These are phyloP conservation scores for Pilatotrama ljubarskyi DNA, from an alignment of 768 basidiomycete species.

Conservation along the genomic window DNA sequence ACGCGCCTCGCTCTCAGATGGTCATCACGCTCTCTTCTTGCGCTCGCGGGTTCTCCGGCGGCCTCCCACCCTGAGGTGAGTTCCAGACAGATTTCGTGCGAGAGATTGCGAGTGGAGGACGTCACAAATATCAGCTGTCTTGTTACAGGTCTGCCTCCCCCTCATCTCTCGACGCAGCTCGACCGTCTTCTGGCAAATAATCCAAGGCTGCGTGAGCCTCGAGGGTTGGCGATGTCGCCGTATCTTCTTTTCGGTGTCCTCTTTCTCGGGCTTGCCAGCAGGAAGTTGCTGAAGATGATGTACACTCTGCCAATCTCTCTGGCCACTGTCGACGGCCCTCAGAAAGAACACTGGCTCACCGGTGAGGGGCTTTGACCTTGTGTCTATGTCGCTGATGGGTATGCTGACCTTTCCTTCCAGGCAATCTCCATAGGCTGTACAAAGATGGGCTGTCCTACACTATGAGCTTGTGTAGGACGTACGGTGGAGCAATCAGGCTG, in stretches of 20 bases:
- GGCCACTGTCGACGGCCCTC: slow-evolving; percentile 30
- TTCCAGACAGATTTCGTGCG: no score
- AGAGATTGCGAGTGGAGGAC: no score
- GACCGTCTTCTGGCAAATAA: no score
- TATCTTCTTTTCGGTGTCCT: neutral
- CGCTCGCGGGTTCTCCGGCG: no score
- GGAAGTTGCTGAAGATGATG: neutral
- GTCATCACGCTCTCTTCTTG: no score
- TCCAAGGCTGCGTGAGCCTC: no score
- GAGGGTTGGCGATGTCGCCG: no score
- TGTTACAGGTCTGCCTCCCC: no score
- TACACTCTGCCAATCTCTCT: neutral
- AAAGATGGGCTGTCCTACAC: slow-evolving; percentile 37
- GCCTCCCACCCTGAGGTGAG: no score
- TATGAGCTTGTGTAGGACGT: slow-evolving; percentile 30
- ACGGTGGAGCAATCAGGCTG: slow-evolving; percentile 38
- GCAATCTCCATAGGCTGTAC: slow-evolving; percentile 35
- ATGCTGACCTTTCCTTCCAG: slow-evolving; percentile 16
- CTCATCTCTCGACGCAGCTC: no score
- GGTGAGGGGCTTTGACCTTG: slow-evolving; percentile 20
- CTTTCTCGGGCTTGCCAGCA: neutral
- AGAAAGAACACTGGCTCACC: slow-evolving; percentile 38
- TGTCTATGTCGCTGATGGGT: neutral
- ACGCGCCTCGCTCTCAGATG: no score
- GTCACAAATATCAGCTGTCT: no score